Conservation (phyloP, 192 early-diverging fungal species). For the Phlyctochytrium planicorne region DNA sequence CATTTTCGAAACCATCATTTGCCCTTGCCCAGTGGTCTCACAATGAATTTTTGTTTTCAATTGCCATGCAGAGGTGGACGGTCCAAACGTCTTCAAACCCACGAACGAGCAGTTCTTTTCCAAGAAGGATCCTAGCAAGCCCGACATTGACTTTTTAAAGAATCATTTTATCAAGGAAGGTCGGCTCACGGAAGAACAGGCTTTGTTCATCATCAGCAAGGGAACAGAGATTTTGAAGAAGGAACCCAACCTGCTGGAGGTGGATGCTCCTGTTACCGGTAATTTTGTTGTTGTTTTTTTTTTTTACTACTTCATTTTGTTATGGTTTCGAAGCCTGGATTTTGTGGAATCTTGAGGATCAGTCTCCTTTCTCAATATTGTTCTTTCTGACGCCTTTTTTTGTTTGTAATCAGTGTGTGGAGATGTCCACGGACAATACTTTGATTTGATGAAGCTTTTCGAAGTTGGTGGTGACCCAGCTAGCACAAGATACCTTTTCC, state of each 20-base stretch:
- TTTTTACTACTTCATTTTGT: no score
- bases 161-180: conserved; percentile 93
- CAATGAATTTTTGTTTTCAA: no score
- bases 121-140: conserved; percentile 67
- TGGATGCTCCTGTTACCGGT: conserved; percentile 92
- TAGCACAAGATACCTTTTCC: conserved; percentile 86
- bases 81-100: conserved; percentile 55
- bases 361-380: no score
- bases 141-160: conserved; percentile 82
- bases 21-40: neutral
- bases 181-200: conserved; percentile 87
- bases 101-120: conserved; percentile 65
- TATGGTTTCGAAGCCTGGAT: no score
- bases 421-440: conserved; percentile 98
- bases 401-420: conserved; percentile 86
- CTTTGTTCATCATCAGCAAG: conserved; percentile 79
- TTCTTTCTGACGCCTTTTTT: neutral
- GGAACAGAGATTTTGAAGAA: conserved; percentile 76
- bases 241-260: conserved; percentile 83
- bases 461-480: conserved; percentile 94
- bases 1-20: no score
- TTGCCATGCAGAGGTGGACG: conserved; percentile 49
- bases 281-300: neutral
- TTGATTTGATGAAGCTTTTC: conserved; percentile 96
- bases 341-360: no score